Evolutionary conservation across 768 basidiomycete species (phyloP), one percentile per base, ranked within the genome.

Genomic region (Chalciporus pseudorubinellus): DNA sequence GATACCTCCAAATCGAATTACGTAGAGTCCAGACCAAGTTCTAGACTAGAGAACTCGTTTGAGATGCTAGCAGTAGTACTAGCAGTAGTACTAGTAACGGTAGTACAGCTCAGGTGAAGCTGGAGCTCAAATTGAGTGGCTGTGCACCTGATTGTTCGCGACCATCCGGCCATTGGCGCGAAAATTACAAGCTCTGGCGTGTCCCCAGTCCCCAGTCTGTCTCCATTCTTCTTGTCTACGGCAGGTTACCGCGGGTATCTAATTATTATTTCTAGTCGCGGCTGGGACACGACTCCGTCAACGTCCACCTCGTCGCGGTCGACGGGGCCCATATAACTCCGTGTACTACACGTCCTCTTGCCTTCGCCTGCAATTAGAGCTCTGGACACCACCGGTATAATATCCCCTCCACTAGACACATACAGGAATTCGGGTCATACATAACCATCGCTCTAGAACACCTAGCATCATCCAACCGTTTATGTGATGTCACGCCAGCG

Each of bases 401-500:
- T 18, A 28, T 4, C 19, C 44, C 7, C 19, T n/a, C 18, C 44
- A 11, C 16, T 31, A n/a, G 44, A 44, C 29, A 31, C 19, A 6
- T 14, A 31, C 19, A 31, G 18, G 29, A 33, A 31, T 33, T 20
- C 31, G 11, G 44, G 44, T 14, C 44, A 31, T 29, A n/a, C 42
- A 7, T 20, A 31, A 33, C 13, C 41, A 9, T 28, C 18, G 28
- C 31, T 33, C 29, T 44, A 29, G 29, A 20, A 13, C 26, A 40
- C 6, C 12, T 42, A 29, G 29, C 13, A 28, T 41, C 40, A 18
- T 20, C 6, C 19, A 26, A 20, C 44, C 18, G 45, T 39, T 36
- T n/a, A 46, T 49, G 36, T 59, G 39, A 64, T 67, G 60, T 57
- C 57, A 9, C 51, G 40, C 48, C 50, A 52, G 40, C 49, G 39